Evolutionary conservation across 2,329 filamentous ascomycete species (phyloP).

Genomic region (Salinomyces thailandicus): DNA sequence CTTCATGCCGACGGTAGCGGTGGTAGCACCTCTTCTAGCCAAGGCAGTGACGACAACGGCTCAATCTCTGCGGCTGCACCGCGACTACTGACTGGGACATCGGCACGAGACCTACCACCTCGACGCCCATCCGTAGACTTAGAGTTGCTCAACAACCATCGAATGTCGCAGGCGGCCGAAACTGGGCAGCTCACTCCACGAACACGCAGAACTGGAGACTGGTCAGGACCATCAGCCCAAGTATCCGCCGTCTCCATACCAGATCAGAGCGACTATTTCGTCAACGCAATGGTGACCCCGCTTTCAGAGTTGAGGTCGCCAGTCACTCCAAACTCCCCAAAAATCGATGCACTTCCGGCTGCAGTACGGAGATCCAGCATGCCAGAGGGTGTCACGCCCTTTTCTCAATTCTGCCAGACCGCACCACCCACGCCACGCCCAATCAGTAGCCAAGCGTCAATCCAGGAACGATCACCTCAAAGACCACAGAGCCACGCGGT

Average conservation of each 20-base stretch:
- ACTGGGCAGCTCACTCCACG: slow-evolving; percentile 36
- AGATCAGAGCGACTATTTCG: not conserved
- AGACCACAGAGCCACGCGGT: slow-evolving; percentile 2
- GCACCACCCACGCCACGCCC: slow-evolving; percentile 15
- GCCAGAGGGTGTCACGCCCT: slow-evolving; percentile 23
- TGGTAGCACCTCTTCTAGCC: slow-evolving; percentile 15
- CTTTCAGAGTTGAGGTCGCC: slow-evolving; percentile 1
- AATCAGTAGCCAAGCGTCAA: slow-evolving; percentile 3
- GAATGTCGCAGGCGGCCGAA: slow-evolving; percentile 41
- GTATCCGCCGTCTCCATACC: not conserved
- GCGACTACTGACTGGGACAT: slow-evolving; percentile 11
- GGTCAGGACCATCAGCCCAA: slow-evolving; percentile 1
- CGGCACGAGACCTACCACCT: slow-evolving; percentile 3
- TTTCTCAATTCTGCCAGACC: slow-evolving; percentile 22
- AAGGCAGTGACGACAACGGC: slow-evolving; percentile 15
- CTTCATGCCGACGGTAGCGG: slow-evolving; percentile 9
- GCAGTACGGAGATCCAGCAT: slow-evolving; percentile 19
- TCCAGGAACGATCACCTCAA: slow-evolving; percentile 2
- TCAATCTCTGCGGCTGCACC: slow-evolving; percentile 20
- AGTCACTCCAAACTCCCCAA: slow-evolving; percentile 8
- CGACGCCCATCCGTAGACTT: slow-evolving; percentile 19
- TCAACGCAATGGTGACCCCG: not conserved
- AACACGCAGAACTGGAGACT: slow-evolving; percentile 10
- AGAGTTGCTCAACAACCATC: slow-evolving; percentile 36
- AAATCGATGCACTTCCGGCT: slow-evolving; percentile 17